Base-by-base conservation (phyloP, 1,139 yeast species). In the Suhomyces guaymorum region DNA sequence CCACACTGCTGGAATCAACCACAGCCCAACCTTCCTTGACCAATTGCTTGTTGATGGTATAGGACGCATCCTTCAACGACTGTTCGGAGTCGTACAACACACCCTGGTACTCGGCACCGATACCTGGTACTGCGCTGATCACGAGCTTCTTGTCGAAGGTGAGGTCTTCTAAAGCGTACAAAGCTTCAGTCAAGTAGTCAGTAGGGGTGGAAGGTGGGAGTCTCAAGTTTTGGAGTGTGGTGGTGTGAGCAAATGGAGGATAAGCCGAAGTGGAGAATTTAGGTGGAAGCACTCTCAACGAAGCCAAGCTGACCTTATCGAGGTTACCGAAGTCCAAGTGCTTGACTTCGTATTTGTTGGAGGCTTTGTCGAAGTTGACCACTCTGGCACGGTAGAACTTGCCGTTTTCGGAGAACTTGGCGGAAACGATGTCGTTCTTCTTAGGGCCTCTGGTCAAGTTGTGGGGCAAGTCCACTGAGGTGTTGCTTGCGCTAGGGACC, bases 281-380 rank as follows among this genome's bases (percentile, higher is more conserved):
- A 17, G 70, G 42, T 10, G 90, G 86, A 39, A 84, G 68, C 1
- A 66, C 63, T 45, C 83, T 65, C 44, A 85, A 61, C 12, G 75
- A 58, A 5, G 67, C 44, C 32, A 68, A 52, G 11, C 75, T 50
- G 16, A 80, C 78, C 31, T 57, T 55, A 47, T 78, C 83, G 28
- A 66, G 52, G 35, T 77, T 76, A 31, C 92, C 92, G 45, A 77
- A 78, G 55, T 84, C 94, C 39, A 82, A 57, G 44, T 80, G 82
- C 48, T 73, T 71, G 15, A 83, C 80, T 32, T 73, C 72, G 47
- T 62, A 78, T 41, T 63, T 63, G 38, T 61, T 61, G 19, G 71
- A 52, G 7, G 70, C 48, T 44, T 72, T 72, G 46, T 82, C 86
- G 42, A 67, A 66, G 11, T 66, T 59, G 11, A 72, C 39, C 28